A percentile compares a stretch with the other conserved stretches of the same genome.
phyloP scores from a whole-genome alignment of 305 asterid species.

The Rubia tinctorum region DNA sequence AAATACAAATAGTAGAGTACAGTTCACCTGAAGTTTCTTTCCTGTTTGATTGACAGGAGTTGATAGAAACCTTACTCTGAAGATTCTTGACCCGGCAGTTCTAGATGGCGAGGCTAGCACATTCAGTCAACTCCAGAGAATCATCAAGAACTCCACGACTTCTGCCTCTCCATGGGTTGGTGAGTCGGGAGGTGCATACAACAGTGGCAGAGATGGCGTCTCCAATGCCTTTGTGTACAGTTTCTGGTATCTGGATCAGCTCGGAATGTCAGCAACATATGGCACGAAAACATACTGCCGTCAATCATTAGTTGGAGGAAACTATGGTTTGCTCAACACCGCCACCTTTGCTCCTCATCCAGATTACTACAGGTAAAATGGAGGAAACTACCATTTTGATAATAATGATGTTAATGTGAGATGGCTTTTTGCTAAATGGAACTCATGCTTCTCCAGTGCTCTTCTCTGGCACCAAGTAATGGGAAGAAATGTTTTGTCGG shows the following conservation, averaged over 20 bases:
- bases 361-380: constrained; percentile 78
- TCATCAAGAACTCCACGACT: constrained; percentile 41
- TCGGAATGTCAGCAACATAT: constrained; percentile 59
- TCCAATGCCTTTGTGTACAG: constrained; percentile 71
- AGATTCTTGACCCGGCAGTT: constrained; percentile 63
- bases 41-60: constrained; percentile 38
- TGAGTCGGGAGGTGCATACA: constrained; percentile 91
- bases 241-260: constrained; percentile 95
- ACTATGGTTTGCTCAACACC: constrained; percentile 81
- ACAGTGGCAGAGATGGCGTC: constrained; percentile 73
- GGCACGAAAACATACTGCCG: constrained; percentile 82
- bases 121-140: constrained; percentile 38
- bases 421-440: neutral
- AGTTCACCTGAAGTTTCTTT: neutral
- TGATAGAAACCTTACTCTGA: constrained; percentile 56
- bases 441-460: constrained; percentile 45
- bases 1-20: neutral
- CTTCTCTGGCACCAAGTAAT: constrained; percentile 95
- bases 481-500: constrained; percentile 63
- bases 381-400: neutral
- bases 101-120: constrained; percentile 54
- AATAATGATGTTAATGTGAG: neutral
- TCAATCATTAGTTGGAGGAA: constrained; percentile 82
- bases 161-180: constrained; percentile 83
- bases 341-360: constrained; percentile 80